A percentile compares a stretch with the other conserved stretches of the same genome.
phyloP scores from a whole-genome alignment of 148 eudicot species.

The Diospyros kaki region DNA sequence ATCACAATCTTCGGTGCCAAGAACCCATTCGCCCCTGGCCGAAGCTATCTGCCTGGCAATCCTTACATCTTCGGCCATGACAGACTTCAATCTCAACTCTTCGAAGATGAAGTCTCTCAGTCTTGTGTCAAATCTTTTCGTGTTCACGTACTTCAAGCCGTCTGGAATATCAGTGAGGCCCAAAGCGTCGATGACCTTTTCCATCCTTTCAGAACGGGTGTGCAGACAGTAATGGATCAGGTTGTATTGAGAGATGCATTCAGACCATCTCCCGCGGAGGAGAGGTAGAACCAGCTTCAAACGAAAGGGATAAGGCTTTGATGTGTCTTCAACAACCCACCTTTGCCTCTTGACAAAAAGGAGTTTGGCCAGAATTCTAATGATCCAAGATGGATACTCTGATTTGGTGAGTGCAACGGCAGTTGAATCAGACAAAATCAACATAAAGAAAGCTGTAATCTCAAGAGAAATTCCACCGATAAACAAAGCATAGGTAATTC shows the following conservation, averaged over 20 bases:
- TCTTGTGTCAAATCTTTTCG: conserved; percentile 5
- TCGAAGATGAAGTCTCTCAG: conserved; percentile 30
- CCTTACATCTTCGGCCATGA: conserved; percentile 23
- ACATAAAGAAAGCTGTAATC: conserved; percentile 27
- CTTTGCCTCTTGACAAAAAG: neutral
- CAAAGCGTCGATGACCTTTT: conserved; percentile 3
- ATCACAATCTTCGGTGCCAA: conserved; percentile 7
- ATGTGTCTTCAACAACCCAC: neutral
- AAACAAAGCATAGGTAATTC: conserved; percentile 27
- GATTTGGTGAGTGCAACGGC: conserved; percentile 15
- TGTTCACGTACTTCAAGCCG: conserved; percentile 17
- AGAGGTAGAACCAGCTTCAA: neutral
- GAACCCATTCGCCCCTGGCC: conserved; percentile 27
- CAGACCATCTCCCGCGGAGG: conserved; percentile 36
- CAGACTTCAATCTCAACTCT: conserved; percentile 30
- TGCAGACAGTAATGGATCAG: conserved; percentile 29
- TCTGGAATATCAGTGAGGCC: conserved; percentile 27
- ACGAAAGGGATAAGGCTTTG: neutral
- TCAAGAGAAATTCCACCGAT: conserved; percentile 38
- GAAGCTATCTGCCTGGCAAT: conserved; percentile 18
- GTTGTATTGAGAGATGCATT: conserved; percentile 24
- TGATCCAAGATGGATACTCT: neutral
- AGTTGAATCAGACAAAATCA: conserved; percentile 37
- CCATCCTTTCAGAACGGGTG: conserved; percentile 7
- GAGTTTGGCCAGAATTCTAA: neutral